Percentiles rank a stretch among this genome's conserved stretches.
Evolutionary conservation across 2,329 filamentous ascomycete species (phyloP).

Genomic region (Grosmannia clavigera): DNA sequence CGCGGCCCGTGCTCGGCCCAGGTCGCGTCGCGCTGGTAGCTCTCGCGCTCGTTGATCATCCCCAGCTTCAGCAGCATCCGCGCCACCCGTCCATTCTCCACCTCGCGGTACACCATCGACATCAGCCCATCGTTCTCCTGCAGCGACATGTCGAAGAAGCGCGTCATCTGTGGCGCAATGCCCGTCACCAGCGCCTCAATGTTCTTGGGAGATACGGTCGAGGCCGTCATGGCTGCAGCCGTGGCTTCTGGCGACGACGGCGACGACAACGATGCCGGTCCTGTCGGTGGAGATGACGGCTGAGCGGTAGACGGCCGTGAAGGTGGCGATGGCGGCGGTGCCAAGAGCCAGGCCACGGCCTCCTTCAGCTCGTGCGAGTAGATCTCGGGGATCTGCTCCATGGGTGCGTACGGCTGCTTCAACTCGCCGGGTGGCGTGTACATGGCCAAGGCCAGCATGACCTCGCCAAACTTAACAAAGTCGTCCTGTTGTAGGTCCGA

Average conservation of each 20-base stretch:
- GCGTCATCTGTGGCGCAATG: constrained; percentile 65
- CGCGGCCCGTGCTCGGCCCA: constrained; percentile 93
- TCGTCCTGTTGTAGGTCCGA: constrained; percentile 80
- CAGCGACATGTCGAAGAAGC: constrained; percentile 65
- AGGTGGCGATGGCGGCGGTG: constrained; percentile 30
- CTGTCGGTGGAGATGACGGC: constrained; percentile 16
- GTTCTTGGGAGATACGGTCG: constrained; percentile 40
- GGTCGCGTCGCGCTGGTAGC: constrained; percentile 50
- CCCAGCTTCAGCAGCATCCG: constrained; percentile 74
- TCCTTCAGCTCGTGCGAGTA: constrained; percentile 73
- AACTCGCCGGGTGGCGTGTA: constrained; percentile 43
- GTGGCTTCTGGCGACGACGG: background rate
- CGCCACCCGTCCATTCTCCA: constrained; percentile 80
- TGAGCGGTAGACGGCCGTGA: background rate
- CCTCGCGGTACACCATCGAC: constrained; percentile 61
- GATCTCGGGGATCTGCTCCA: constrained; percentile 60
- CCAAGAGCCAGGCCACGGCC: constrained; percentile 70
- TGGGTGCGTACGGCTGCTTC: constrained; percentile 43
- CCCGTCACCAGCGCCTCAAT: constrained; percentile 69
- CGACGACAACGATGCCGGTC: too few relatives aligned
- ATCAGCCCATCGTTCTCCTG: constrained; percentile 66
- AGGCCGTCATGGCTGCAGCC: background rate
- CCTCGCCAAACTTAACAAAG: constrained; percentile 67
- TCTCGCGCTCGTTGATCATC: constrained; percentile 69
- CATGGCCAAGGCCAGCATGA: constrained; percentile 72